These are phyloP conservation scores for Bauhinia variegata DNA, from an alignment of 306 rosid species.

Conservation along the genomic window DNA sequence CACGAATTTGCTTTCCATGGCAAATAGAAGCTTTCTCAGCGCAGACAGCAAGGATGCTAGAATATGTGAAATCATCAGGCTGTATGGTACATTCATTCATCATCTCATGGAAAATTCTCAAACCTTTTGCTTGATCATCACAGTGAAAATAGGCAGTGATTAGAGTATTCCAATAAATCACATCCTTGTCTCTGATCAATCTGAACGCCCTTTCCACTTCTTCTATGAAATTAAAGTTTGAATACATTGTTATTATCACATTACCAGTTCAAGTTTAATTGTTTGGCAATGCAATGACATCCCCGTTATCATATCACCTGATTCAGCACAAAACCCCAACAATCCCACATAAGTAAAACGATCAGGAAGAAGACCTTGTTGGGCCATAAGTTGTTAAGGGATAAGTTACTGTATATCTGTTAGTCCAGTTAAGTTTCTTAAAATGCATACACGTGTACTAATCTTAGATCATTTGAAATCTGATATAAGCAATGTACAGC, in stretches of 20 bases:
- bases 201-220: slow-evolving; percentile 47
- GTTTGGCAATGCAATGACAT: slow-evolving; percentile 46
- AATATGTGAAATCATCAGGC: slow-evolving; percentile 49
- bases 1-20: slow-evolving; percentile 51
- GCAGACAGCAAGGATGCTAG: slow-evolving; percentile 42
- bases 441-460: too few relatives aligned
- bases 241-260: slow-evolving; percentile 44
- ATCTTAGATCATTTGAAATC: too few relatives aligned
- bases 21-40: slow-evolving; percentile 42
- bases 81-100: slow-evolving; percentile 14
- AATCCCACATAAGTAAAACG: slow-evolving; percentile 42
- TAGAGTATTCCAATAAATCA: slow-evolving; percentile 51
- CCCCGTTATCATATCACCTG: slow-evolving; percentile 33
- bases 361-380: slow-evolving; percentile 42
- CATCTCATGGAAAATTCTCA: slow-evolving; percentile 42
- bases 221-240: slow-evolving; percentile 33
- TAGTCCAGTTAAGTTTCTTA: too few relatives aligned
- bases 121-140: slow-evolving; percentile 35
- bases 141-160: slow-evolving; percentile 39
- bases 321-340: slow-evolving; percentile 39
- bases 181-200: slow-evolving; percentile 43
- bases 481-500: too few relatives aligned
- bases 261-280: slow-evolving; percentile 46
- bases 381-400: slow-evolving; percentile 36
- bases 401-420: too few relatives aligned